phyloP scores from a whole-genome alignment of 495 filamentous ascomycete genomes.

The Lophium mytilinum region DNA sequence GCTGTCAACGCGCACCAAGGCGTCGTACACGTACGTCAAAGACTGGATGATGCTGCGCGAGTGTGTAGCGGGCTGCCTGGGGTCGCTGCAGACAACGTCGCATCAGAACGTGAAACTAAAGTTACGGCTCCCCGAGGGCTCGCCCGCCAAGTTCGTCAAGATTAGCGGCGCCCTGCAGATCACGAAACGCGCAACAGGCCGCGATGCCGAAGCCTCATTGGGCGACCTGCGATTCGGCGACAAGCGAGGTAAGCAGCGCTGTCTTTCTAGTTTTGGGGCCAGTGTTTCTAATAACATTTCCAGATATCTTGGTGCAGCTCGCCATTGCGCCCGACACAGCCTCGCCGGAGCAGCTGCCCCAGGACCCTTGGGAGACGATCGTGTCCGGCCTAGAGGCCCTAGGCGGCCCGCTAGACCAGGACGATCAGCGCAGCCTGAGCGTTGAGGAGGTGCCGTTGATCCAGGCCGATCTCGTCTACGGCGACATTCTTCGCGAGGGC shows the following conservation, averaged over 20 bases:
- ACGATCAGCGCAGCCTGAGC: constrained; percentile 74
- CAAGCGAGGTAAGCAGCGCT: constrained; percentile 56
- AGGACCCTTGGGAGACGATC: constrained; percentile 95
- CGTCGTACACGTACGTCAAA: constrained; percentile 95
- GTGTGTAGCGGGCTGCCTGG: constrained; percentile 90
- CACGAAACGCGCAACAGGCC: constrained; percentile 93
- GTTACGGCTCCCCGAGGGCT: constrained; percentile 88
- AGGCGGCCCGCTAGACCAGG: constrained; percentile 80
- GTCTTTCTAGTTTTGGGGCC: background rate
- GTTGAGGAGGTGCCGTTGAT: constrained; percentile 95
- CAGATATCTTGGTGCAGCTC: constrained; percentile 88
- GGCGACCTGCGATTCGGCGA: constrained; percentile 95
- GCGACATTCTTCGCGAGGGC: constrained; percentile 89
- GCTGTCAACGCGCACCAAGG: constrained; percentile 89
- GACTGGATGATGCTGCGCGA: constrained; percentile 99
- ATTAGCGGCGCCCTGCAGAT: constrained; percentile 96
- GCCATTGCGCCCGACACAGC: constrained; percentile 85
- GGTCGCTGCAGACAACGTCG: constrained; percentile 90
- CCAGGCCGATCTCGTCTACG: constrained; percentile 89
- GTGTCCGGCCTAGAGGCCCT: constrained; percentile 93
- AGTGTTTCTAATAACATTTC: constrained; percentile 13
- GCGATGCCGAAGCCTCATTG: constrained; percentile 86
- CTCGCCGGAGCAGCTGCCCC: constrained; percentile 76
- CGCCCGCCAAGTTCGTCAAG: constrained; percentile 95
- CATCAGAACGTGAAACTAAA: constrained; percentile 98